A percentile compares a stretch with the other conserved stretches of the same genome.
Conservation (phyloP, 108 stramenopile genomes). For the Epipyxis sp. region DNA sequence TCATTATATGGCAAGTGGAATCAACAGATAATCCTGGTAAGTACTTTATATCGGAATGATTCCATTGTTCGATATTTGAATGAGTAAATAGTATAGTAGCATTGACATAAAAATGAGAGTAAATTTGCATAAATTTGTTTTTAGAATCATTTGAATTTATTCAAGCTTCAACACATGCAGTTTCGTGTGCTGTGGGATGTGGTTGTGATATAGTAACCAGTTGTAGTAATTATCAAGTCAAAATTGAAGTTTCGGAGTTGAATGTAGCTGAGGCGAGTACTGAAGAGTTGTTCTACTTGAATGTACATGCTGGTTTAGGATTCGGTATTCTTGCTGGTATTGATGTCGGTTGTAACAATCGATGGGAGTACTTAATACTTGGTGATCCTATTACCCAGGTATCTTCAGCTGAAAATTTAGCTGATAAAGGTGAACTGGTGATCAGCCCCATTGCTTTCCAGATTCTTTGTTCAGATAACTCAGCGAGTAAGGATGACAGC, state of each 20-base stretch:
- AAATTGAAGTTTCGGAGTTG: neutral
- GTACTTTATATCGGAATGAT: neutral
- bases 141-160: neutral
- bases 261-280: neutral
- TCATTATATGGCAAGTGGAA: conserved; percentile 43
- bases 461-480: neutral
- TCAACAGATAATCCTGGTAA: neutral
- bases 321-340: neutral
- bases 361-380: conserved; percentile 4
- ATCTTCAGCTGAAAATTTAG: neutral
- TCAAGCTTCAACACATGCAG: neutral
- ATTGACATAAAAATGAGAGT: too few species aligned
- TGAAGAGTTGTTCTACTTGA: neutral
- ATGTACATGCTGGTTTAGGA: neutral
- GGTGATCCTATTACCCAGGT: conserved; percentile 13
- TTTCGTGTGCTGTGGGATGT: neutral
- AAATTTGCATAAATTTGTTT: neutral
- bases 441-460: neutral
- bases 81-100: neutral
- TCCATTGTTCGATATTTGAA: neutral
- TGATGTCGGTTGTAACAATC: neutral
- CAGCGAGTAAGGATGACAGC: too few species aligned
- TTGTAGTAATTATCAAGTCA: neutral
- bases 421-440: neutral
- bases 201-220: neutral